A percentile compares a stretch with the other conserved stretches of the same genome.
Evolutionary conservation across 2,329 filamentous ascomycete genomes (phyloP).

Genomic region (Sporothrix globosa): DNA sequence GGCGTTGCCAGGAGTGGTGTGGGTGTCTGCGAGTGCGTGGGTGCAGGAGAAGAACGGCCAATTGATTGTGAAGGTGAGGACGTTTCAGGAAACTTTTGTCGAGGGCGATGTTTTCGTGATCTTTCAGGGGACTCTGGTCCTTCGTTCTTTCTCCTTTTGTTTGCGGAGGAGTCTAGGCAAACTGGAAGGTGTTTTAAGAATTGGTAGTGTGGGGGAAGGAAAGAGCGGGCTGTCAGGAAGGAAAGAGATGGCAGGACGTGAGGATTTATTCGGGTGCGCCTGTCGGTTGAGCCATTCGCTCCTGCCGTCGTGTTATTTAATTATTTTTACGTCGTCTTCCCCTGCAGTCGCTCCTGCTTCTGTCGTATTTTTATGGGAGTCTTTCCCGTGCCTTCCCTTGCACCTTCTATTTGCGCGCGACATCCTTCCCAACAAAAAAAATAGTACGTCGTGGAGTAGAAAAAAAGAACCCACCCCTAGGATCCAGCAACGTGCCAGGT

Average conservation of each 20-base stretch:
- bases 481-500: slow-evolving; percentile 13
- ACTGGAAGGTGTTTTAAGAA: background rate
- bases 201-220: slow-evolving; percentile 13
- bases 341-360: background rate
- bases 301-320: slow-evolving; percentile 10
- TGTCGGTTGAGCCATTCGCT: slow-evolving; percentile 1
- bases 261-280: slow-evolving; percentile 19
- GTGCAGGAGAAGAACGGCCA: background rate
- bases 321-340: slow-evolving; percentile 8
- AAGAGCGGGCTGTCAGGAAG: background rate
- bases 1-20: slow-evolving; percentile 28
- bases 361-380: background rate
- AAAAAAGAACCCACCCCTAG: background rate
- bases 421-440: slow-evolving; percentile 32
- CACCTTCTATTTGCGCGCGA: slow-evolving; percentile 31
- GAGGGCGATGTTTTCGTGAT: background rate
- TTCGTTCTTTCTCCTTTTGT: background rate
- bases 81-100: background rate
- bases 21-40: background rate
- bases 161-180: background rate
- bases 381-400: slow-evolving; percentile 29
- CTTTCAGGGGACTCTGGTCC: background rate
- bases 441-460: background rate
- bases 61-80: background rate
- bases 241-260: slow-evolving; percentile 20